Evolutionary conservation across 371 early-diverging fungal species (phyloP), one percentile per base, ranked within the genome.

Genomic region (Conidiobolus incongruus): DNA sequence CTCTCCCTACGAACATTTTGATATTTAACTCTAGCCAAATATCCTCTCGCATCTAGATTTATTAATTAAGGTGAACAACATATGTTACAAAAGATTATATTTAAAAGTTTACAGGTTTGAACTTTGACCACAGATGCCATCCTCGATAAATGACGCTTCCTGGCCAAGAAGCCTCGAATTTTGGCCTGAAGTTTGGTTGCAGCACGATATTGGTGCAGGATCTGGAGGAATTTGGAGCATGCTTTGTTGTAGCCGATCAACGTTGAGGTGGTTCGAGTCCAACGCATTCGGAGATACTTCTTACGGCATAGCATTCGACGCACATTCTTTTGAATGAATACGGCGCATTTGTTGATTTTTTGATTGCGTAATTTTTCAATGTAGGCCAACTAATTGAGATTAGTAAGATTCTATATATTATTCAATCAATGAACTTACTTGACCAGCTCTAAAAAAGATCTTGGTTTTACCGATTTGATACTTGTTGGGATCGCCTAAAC

Each of bases 381-480:
- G 47, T 66, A 75, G 8, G 95, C 95, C 39, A 94, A 65, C 69
- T 56, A 48, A 35, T 35, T 8, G 8, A 37, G 4, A 21, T 37
- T 17, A 21, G 21, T 10, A 5, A 8, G 4, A 37, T 21, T 20
- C 21, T 20, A 37, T 7, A 30, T 7, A 11, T n/a, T 22, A 31
- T n/a, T n/a, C n/a, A n/a, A 21, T 29, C 29, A 11, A 16, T 22
- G 35, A 40, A 24, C 38, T 44, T 44, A 63, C 54, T 50, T 80
- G 83, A 44, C 97, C 97, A 29, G 97, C 86, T n/a, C 95, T 81
- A 82, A 99, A 96, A 59, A 99, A 99, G 44, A 99, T 81, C 61
- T 92, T 98, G 13, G 94, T 88, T 29, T 74, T 58, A 48, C 99
- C 99, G 20, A 98, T 63, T 62, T 93, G 97, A 55, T 79, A 98